Conservation (phyloP, 2,329 filamentous ascomycete species). For the Salinomyces thailandicus region DNA sequence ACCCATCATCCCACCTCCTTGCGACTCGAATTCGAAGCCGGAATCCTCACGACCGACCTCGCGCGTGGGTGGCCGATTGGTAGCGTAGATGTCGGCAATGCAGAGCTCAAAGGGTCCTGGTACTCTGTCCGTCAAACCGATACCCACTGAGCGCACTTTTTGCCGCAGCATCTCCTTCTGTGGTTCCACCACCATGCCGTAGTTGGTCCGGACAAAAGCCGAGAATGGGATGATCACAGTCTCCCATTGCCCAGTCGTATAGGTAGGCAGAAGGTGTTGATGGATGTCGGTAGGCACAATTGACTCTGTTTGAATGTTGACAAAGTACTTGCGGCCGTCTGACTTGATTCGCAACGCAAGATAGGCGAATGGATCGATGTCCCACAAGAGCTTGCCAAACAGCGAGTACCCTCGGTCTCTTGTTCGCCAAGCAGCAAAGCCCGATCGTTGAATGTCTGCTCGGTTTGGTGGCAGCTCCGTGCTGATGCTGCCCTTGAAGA, state of each 20-base stretch:
- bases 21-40: constrained; percentile 20
- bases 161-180: constrained; percentile 82
- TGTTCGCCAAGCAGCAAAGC: constrained; percentile 87
- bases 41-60: constrained; percentile 22
- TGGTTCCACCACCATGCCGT: constrained; percentile 84
- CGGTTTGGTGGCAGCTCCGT: constrained; percentile 66
- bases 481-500: constrained; percentile 82
- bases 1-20: constrained; percentile 21
- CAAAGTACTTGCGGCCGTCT: constrained; percentile 82
- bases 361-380: constrained; percentile 80
- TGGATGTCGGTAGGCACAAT: constrained; percentile 92
- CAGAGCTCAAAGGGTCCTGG: constrained; percentile 81
- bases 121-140: constrained; percentile 80
- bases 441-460: constrained; percentile 65
- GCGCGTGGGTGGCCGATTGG: constrained; percentile 48
- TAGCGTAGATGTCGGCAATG: constrained; percentile 83
- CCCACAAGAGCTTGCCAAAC: constrained; percentile 80
- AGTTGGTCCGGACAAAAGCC: constrained; percentile 90
- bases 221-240: constrained; percentile 84
- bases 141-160: constrained; percentile 73
- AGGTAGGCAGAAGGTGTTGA: constrained; percentile 78
- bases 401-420: constrained; percentile 63
- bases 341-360: constrained; percentile 81
- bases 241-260: constrained; percentile 79
- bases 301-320: constrained; percentile 91